Percentiles rank a stretch among this genome's conserved stretches.
Evolutionary conservation across 768 basidiomycete species (phyloP).

Genomic region (Leucogyrophana mollusca): DNA sequence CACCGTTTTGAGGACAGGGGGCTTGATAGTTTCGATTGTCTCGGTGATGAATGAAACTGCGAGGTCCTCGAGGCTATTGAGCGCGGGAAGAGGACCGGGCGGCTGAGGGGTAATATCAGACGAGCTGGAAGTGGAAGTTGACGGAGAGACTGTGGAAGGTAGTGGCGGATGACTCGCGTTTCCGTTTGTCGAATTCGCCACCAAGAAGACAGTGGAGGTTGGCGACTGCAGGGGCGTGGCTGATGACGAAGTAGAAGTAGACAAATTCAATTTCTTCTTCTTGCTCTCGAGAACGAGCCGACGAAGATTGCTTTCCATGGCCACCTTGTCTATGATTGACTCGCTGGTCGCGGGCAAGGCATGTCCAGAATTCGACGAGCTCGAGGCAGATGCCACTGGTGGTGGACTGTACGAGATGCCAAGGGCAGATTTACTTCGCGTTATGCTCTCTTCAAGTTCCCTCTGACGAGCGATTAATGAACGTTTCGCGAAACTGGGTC

Average conservation of each 20-base stretch:
- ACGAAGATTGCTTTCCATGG: constrained; percentile 38
- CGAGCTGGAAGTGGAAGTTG: constrained; percentile 3
- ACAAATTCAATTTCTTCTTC: constrained; percentile 36
- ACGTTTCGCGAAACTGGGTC: constrained; percentile 37
- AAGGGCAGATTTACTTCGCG: constrained; percentile 36
- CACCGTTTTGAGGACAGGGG: constrained; percentile 13
- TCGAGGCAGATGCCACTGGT: neutral
- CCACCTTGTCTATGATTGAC: constrained; percentile 24
- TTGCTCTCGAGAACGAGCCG: constrained; percentile 33
- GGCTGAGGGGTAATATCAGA: neutral
- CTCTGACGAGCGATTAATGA: constrained; percentile 40
- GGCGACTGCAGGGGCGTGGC: neutral
- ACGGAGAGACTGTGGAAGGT: constrained; percentile 5
- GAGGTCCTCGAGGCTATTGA: constrained; percentile 43
- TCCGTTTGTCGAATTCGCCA: neutral
- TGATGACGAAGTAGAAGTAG: constrained; percentile 11
- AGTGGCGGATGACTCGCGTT: neutral
- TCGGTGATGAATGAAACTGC: constrained; percentile 59
- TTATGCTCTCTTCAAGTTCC: constrained; percentile 44
- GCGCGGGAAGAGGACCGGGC: constrained; percentile 1
- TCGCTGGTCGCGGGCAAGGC: neutral
- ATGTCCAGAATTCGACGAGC: neutral
- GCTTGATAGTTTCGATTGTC: constrained; percentile 46
- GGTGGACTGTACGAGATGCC: constrained; percentile 6
- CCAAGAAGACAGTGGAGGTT: neutral